Evolutionary conservation across 164 flowering plant genomes (phyloP).

Genomic region (Piper betle): DNA sequence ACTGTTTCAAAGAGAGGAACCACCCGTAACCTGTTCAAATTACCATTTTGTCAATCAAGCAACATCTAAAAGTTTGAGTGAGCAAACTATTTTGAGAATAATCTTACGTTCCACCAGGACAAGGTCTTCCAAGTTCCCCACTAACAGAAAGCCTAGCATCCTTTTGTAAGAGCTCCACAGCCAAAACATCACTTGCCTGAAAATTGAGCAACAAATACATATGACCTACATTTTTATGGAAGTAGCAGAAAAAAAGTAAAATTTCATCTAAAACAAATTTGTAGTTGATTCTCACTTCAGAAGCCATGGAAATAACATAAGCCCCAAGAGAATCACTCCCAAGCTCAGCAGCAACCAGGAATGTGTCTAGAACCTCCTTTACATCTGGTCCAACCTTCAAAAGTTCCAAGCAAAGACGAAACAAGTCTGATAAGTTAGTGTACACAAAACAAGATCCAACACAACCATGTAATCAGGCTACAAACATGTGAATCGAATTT

Average conservation of each 20-base stretch:
- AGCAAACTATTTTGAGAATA: background rate
- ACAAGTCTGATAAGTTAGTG: background rate
- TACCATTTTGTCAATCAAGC: background rate
- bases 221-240: background rate
- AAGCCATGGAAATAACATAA: constrained; percentile 96
- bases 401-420: background rate
- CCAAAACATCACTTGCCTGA: constrained; percentile 97
- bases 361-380: constrained; percentile 91
- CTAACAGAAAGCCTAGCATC: constrained; percentile 85
- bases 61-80: background rate
- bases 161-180: constrained; percentile 92
- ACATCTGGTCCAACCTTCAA: constrained; percentile 71
- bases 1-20: constrained; percentile 97
- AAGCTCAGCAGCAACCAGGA: constrained; percentile 88
- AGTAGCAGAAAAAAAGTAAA: no score
- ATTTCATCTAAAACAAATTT: background rate
- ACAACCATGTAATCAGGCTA: background rate
- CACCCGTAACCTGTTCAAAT: constrained; percentile 40
- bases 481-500: background rate
- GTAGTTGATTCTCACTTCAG: constrained; percentile 40
- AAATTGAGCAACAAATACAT: background rate
- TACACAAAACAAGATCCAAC: background rate
- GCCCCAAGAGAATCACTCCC: constrained; percentile 96
- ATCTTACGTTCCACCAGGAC: constrained; percentile 89
- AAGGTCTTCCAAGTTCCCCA: constrained; percentile 81